phyloP scores from a whole-genome alignment of 441 rosid species.

The Capsella rubella region DNA sequence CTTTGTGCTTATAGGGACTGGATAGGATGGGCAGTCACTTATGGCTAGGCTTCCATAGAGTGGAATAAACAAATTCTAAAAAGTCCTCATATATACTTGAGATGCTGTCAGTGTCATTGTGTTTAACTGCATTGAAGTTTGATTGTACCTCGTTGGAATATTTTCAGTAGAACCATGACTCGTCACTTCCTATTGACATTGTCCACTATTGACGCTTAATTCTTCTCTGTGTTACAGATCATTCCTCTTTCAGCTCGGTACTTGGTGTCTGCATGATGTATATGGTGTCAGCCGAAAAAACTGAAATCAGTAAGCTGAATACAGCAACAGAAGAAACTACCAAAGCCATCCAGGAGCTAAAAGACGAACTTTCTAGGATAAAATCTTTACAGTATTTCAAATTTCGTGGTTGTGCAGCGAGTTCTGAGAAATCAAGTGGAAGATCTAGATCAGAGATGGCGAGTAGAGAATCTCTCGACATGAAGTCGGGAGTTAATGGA shows the following conservation, averaged over 20 bases:
- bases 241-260: constrained; percentile 64
- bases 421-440: constrained; percentile 38
- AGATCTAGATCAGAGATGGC: constrained; percentile 43
- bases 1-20: background rate
- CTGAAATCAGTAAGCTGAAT: constrained; percentile 68
- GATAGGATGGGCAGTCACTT: background rate
- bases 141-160: background rate
- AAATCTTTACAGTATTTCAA: constrained; percentile 47
- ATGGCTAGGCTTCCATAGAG: background rate
- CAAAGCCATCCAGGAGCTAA: constrained; percentile 71
- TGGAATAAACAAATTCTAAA: background rate
- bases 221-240: constrained; percentile 52
- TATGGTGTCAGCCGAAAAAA: constrained; percentile 80
- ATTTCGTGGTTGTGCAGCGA: constrained; percentile 35
- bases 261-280: constrained; percentile 82
- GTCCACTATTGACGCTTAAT: background rate
- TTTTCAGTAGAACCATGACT: background rate
- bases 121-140: constrained; percentile 9
- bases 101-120: background rate
- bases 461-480: constrained; percentile 42
- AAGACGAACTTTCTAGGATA: constrained; percentile 64
- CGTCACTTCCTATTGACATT: background rate
- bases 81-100: background rate
- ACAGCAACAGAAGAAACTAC: constrained; percentile 72
- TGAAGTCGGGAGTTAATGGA: constrained; percentile 52